Percentiles rank a stretch among this genome's conserved stretches.
Evolutionary conservation across 2,329 filamentous ascomycete species (phyloP).

Genomic region (Fragosphaeria purpurea): DNA sequence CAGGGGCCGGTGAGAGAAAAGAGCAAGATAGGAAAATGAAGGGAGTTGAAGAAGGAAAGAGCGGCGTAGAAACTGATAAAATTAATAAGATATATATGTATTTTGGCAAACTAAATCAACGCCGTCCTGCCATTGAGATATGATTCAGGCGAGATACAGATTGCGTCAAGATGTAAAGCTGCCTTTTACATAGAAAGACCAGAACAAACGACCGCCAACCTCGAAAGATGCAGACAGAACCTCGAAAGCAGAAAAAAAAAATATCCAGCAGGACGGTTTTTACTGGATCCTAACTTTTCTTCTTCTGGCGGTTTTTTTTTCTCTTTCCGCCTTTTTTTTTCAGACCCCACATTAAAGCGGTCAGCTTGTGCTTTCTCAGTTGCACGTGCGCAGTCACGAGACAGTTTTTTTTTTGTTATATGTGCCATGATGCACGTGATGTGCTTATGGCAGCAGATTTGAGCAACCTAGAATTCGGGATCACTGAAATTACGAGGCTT

Average conservation of each 20-base stretch:
- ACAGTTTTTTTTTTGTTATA: neutral
- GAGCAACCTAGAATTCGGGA: neutral
- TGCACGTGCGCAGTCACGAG: conserved; percentile 1
- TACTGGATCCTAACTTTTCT: conserved; percentile 3
- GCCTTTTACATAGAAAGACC: no score
- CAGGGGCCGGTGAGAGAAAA: neutral
- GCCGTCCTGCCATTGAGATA: no score
- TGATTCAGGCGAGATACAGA: no score
- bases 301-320: conserved; percentile 8
- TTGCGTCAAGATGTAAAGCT: no score
- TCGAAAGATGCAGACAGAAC: no score
- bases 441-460: neutral
- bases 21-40: neutral
- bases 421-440: neutral
- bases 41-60: neutral
- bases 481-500: neutral
- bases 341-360: neutral
- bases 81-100: no score
- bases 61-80: no score
- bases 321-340: conserved; percentile 6
- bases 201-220: no score
- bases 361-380: no score
- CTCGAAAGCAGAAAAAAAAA: conserved; percentile 1
- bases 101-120: no score
- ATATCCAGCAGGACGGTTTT: conserved; percentile 1